Evolutionary conservation across 1,139 yeast genomes (phyloP), one percentile per base, ranked within the genome.

Genomic region (Geotrichum aggregatum): DNA sequence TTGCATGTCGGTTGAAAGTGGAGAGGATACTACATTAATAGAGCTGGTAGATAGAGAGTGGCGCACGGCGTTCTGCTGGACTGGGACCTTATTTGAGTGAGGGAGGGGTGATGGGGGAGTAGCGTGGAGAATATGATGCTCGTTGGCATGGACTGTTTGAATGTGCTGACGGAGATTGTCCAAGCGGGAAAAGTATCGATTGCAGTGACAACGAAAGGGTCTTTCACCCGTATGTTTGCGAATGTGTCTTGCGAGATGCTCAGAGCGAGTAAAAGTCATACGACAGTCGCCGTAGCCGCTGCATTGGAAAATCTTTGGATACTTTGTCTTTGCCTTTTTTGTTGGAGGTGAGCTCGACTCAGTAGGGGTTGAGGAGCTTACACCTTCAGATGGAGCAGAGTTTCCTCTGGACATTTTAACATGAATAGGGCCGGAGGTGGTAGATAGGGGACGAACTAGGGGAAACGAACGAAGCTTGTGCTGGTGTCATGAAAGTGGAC

Each of bases 151-250:
- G n/a, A 89, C 97, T 0, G 96, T 87, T 65, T 88, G 95, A 58
- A 85, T 85, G 69, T 91, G 97, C 69, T 91, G 98, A 54, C 96
- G 78, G 57, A 91, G 74, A 66, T 91, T 91, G 69, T 91, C 98
- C 58, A 88, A 72, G 44, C 97, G 76, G 31, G 92, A 83, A 66
- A 91, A 91, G 63, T 82, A 80, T 62, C 91, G 82, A 40, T 82
- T 76, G 68, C 98, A 91, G 48, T 86, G 86, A 67, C 98, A 91
- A 51, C 87, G 82, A 66, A 88, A 91, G 1, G 98, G 98, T 52
- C 96, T 75, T 67, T 91, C 98, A 43, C 97, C 98, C 1, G 97
- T 91, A 66, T 91, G 98, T 64, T 89, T 91, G 50, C 97, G 73
- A 52, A 89, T 85, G 71, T 89, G 98, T 57, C 98, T 76, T 1